Evolutionary conservation across 495 filamentous ascomycete genomes (phyloP).

Genomic region (Neurospora sp.): DNA sequence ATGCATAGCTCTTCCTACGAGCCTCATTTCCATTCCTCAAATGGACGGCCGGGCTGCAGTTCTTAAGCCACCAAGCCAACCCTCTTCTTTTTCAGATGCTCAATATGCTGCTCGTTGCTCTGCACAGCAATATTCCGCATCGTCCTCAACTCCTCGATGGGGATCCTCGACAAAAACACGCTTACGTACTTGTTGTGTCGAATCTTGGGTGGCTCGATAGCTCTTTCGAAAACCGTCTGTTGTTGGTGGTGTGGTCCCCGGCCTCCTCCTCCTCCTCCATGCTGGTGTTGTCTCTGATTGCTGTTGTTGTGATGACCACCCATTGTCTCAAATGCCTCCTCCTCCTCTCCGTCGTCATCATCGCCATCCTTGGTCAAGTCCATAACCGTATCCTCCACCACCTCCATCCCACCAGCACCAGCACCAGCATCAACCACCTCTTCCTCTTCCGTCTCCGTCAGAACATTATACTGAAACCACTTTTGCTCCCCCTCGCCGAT

Average conservation of each 20-base stretch:
- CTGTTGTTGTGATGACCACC: neutral
- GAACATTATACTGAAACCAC: slow-evolving; percentile 54
- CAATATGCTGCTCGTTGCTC: slow-evolving; percentile 25
- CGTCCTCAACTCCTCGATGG: slow-evolving; percentile 39
- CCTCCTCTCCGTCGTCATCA: slow-evolving; percentile 7
- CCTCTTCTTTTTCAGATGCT: slow-evolving; percentile 13
- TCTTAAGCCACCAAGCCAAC: slow-evolving; percentile 9
- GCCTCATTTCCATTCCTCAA: neutral
- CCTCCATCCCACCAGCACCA: slow-evolving; percentile 10
- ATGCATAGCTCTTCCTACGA: neutral
- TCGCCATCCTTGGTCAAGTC: slow-evolving; percentile 11
- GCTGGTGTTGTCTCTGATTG: neutral
- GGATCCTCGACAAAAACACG: slow-evolving; percentile 47
- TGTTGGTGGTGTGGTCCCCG: neutral
- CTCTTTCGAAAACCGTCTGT: slow-evolving; percentile 34
- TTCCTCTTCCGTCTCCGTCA: slow-evolving; percentile 27
- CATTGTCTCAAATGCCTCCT: slow-evolving; percentile 44
- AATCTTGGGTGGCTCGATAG: slow-evolving; percentile 22
- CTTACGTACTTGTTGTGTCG: slow-evolving; percentile 37
- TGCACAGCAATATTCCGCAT: slow-evolving; percentile 20
- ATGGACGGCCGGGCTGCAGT: neutral
- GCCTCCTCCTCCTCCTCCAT: neutral
- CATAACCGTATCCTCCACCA: slow-evolving; percentile 30
- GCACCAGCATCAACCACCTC: slow-evolving; percentile 9
- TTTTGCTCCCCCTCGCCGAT: slow-evolving; percentile 38